Percentiles rank a stretch among this genome's conserved stretches.
Conservation (phyloP, 352 stramenopile genomes). For the Thraustochytrium sp. region DNA sequence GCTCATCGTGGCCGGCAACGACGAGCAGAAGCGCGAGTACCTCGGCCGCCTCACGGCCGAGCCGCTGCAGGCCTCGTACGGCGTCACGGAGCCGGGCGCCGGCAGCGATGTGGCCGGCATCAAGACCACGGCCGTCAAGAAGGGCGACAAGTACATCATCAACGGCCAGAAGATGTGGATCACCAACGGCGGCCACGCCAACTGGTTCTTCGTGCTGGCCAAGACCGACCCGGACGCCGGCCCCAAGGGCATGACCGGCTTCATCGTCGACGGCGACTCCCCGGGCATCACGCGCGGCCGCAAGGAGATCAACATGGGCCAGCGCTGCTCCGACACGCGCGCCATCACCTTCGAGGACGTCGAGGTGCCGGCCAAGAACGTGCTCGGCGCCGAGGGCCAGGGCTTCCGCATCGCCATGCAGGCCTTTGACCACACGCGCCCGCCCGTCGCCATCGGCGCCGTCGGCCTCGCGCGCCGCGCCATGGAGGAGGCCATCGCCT, state of each 20-base stretch:
- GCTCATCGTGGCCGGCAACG: conserved; percentile 69
- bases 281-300: conserved; percentile 73
- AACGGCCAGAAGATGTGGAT: conserved; percentile 90
- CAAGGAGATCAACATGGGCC: conserved; percentile 83
- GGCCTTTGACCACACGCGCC: conserved; percentile 79
- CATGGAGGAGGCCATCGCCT: conserved; percentile 78
- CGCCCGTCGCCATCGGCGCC: conserved; percentile 72
- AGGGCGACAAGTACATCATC: conserved; percentile 83
- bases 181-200: conserved; percentile 78
- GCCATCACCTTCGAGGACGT: conserved; percentile 83
- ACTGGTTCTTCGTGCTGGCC: conserved; percentile 80
- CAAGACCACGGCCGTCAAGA: conserved; percentile 81
- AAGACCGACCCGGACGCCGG: conserved; percentile 71
- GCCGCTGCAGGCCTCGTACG: conserved; percentile 73
- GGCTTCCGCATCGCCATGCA: conserved; percentile 87
- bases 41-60: conserved; percentile 70
- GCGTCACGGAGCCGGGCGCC: conserved; percentile 77
- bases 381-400: conserved; percentile 71
- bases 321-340: conserved; percentile 78
- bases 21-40: conserved; percentile 75
- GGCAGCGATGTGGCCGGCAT: conserved; percentile 76
- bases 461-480: conserved; percentile 73
- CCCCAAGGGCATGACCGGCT: conserved; percentile 76
- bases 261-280: conserved; percentile 76
- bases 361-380: conserved; percentile 72